Conservation (phyloP, 2,329 filamentous ascomycete genomes). For the Sarocladium brachiariae region DNA sequence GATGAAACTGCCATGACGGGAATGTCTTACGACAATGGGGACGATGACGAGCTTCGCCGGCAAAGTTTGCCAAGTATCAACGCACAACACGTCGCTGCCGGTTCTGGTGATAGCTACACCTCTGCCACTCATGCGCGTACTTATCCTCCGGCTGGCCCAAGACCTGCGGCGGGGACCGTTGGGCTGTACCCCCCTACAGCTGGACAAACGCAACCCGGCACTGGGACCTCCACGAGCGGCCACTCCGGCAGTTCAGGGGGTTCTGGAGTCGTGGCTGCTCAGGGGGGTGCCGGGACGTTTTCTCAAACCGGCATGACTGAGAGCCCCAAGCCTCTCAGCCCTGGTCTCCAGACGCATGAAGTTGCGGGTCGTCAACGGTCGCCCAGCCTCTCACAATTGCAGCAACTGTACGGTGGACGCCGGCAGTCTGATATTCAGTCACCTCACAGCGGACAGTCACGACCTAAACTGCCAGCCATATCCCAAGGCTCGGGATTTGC, state of each 20-base stretch:
- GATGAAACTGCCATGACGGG: constrained; percentile 54
- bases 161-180: constrained; percentile 37
- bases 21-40: constrained; percentile 47
- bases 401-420: constrained; percentile 50
- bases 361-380: constrained; percentile 52
- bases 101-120: constrained; percentile 40
- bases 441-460: constrained; percentile 39
- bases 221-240: constrained; percentile 46
- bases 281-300: constrained; percentile 50
- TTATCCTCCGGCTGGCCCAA: constrained; percentile 63
- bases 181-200: constrained; percentile 54
- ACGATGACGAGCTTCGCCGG: constrained; percentile 57
- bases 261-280: constrained; percentile 24
- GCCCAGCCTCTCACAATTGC: constrained; percentile 57
- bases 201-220: constrained; percentile 47
- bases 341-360: constrained; percentile 49
- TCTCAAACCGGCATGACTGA: constrained; percentile 71
- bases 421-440: constrained; percentile 49
- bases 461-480: constrained; percentile 29
- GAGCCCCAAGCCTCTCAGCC: constrained; percentile 77
- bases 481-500: constrained; percentile 30
- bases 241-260: constrained; percentile 44
- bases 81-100: constrained; percentile 57
- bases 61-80: constrained; percentile 71
- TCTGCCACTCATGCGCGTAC: constrained; percentile 61